Base-by-base conservation (phyloP, 2,329 filamentous ascomycete species). In the Cordyceps militaris region DNA sequence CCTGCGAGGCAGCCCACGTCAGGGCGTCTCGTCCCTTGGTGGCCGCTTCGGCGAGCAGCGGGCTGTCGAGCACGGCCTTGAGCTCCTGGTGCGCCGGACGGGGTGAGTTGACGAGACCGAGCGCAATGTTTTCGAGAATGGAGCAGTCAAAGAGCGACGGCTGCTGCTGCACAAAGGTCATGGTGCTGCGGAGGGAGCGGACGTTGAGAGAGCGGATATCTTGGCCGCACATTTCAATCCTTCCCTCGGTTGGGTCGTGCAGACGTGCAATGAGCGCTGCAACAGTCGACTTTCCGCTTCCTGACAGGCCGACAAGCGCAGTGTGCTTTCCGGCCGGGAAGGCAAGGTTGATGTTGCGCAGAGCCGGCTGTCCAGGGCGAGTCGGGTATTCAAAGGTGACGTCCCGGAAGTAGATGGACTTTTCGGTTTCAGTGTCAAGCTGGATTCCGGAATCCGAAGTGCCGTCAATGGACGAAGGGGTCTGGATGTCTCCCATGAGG, bases 401-500 rank as follows among this genome's bases (percentile, higher is more conserved):
- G 21, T 66, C 61, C 21, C 64, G 56, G 53, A 76, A 71, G 7
- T 60, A 60, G 46, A 77, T 78, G 63, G 34, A 13, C 28, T 56
- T 38, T 7, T 56, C 14, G 9, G 53, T 28, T 5, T 46, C 52
- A 6, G 14, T 30, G 71, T 54, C 79, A 68, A 55, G 79, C 6
- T 71, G 61, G 77, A 73, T 61, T 24, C 66, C 66, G 1, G 62
- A 54, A 16, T 66, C 62, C 1, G 64, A 64, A 28, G 66, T 71
- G 13, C 62, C 68, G 44, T 78, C 72, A 47, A 78, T 76, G 19
- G 59, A 57, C 14, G 73, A 73, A 16, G 71, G 68, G 6, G 74
- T 74, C 16, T 81, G 73, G 28, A 85, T 81, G 51, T 81, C 80
- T 21, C 74, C 71, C 38, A 72, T 73, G 19, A 86, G 68, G 42